Evolutionary conservation across 306 rosid species (phyloP).

Genomic region (Ammopiptanthus mongolicus): DNA sequence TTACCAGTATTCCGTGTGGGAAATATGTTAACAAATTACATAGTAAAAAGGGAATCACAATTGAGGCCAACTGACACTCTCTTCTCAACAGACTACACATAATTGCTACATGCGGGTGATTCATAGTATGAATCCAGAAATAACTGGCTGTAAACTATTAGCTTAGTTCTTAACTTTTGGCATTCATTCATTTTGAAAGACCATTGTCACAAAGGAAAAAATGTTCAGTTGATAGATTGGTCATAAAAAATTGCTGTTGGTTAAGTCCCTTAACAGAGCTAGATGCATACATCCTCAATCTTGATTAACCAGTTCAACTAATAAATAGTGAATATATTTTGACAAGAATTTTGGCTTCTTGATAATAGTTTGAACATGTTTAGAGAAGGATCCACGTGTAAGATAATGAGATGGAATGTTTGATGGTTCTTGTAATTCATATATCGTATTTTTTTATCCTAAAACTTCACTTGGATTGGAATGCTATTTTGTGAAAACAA

Average conservation of each 20-base stretch:
- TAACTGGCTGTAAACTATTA: not conserved
- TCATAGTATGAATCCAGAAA: not conserved
- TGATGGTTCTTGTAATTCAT: not conserved
- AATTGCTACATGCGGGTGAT: not conserved
- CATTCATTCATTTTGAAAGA: not conserved
- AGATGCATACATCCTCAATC: not conserved
- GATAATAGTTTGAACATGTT: constrained; percentile 7
- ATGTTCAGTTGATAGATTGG: too few species aligned
- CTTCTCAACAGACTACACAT: not conserved
- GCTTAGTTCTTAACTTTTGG: not conserved
- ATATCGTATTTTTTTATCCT: not conserved
- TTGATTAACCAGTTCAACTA: not conserved
- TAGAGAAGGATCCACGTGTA: not conserved
- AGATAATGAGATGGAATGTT: not conserved
- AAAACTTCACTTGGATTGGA: not conserved
- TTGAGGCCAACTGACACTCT: not conserved
- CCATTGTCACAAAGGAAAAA: not conserved
- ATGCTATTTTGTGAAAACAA: not conserved
- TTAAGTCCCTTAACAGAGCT: not conserved
- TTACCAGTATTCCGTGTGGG: not conserved
- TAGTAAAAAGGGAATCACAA: not conserved
- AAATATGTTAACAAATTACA: not conserved
- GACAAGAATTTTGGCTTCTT: not conserved
- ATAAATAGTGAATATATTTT: not conserved
- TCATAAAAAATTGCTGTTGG: not conserved